Evolutionary conservation across 176 grass and related monocot genomes (phyloP), one percentile per base, ranked within the genome.

Genomic region (Triticum timopheevii): DNA sequence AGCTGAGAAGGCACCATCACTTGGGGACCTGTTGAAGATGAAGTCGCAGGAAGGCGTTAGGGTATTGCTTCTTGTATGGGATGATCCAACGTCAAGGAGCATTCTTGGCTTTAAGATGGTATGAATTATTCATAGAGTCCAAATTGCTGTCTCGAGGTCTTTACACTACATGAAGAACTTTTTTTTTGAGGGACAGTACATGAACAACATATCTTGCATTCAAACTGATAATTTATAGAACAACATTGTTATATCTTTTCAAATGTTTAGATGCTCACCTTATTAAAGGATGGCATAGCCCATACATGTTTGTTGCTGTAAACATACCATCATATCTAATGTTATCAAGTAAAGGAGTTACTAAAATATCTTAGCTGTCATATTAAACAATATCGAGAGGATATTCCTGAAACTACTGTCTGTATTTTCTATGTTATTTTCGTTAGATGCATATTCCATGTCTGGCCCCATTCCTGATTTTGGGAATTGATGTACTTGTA

Each of bases 41-140:
- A 97, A 97, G 56, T 93, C 94, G 22, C 92, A 94, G 77, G 94
- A 97, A 89, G 92, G 93, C 4, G 90, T 92, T 45, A 77, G 92
- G 83, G 91, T 97, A 44, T 36, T 97, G 61, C 95, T 97, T 87
- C 92, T 92, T 74, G 83, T 92, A 65, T 97, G 90, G 95, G 92
- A 94, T 67, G 91, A 94, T 91, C 92, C 89, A 67, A 94, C 94
- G 82, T 94, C 92, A 30, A 90, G 85, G 75, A 94, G 79, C 61
- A 90, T 97, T 83, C 84, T 98, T 9, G 92, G 93, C 24, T 82
- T 33, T 64, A 77, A 93, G 80, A 90, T 4, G 75, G 95, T 93
- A 91, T 83, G 87, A 10, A 49, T 69, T 75, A 19, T 75, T 76
- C 33, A 38, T 56, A 34, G 19, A 80, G 16, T 80, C 15, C 80